Percentiles rank a stretch among this genome's conserved stretches.
These are phyloP conservation scores for Neurospora sp. DNA, from an alignment of 495 filamentous ascomycete genomes.

Conservation along the genomic window DNA sequence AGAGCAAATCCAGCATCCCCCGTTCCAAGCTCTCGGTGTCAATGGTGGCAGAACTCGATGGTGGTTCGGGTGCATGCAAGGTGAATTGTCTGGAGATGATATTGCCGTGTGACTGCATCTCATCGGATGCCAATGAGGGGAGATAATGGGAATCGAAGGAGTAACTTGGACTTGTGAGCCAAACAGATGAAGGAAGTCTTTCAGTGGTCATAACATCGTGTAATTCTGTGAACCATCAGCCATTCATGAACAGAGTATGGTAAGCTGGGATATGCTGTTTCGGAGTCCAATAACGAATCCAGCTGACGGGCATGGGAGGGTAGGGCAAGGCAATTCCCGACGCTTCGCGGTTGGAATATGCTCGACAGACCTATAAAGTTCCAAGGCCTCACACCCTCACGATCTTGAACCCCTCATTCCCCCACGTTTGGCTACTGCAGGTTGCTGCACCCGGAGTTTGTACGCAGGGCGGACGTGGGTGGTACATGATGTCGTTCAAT, in stretches of 20 bases:
- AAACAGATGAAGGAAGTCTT: neutral
- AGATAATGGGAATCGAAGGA: neutral
- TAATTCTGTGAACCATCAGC: neutral
- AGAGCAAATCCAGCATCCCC: neutral
- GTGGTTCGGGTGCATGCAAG: neutral
- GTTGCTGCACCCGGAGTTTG: constrained; percentile 9
- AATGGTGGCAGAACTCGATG: neutral
- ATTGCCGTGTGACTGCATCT: neutral
- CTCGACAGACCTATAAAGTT: constrained; percentile 4
- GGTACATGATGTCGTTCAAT: neutral
- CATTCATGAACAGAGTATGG: neutral
- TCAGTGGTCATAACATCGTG: neutral
- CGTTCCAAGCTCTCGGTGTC: neutral
- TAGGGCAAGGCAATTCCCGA: neutral
- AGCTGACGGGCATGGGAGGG: neutral
- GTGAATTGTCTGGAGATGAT: neutral
- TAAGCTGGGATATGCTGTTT: neutral
- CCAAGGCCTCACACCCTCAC: constrained; percentile 2
- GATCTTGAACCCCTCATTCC: constrained; percentile 17
- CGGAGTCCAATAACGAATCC: neutral
- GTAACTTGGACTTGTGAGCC: neutral
- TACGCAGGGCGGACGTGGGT: neutral
- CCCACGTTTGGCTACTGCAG: constrained; percentile 31
- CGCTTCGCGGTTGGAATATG: neutral
- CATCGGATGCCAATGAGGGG: neutral